Evolutionary conservation across 768 basidiomycete species (phyloP), one percentile per base, ranked within the genome.

Genomic region (Imleria badia): DNA sequence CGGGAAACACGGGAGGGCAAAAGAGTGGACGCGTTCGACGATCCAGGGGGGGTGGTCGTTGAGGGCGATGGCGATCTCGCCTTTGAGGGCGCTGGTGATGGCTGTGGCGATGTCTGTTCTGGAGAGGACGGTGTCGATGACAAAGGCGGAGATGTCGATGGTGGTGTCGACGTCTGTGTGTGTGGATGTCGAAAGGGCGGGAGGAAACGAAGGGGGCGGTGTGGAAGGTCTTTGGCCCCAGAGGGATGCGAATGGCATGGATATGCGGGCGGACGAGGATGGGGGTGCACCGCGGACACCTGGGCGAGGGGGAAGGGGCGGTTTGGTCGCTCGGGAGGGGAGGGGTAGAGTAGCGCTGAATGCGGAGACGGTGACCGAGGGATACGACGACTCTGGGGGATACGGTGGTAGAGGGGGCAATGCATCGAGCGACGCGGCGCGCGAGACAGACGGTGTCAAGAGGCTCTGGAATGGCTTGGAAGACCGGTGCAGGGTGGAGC

Each of bases 211-310:
- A 29, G 68, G 69, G 10, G 63, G 73, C 19, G 67, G 58, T 22
- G 65, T 71, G 38, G 69, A 59, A 6, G 75, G 54, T 45, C 71
- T 62, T 35, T 72, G 66, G 6, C 84, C 88, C 61, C 91, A 92
- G n/a, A 94, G 77, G 2, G 87, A 86, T 0, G 89, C 86, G 60
- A 94, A 94, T 0, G 91, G 86, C 61, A 87, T 88, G 26, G 80
- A 69, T 12, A 91, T 76, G 1, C 89, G 78, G 0, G 83, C 76
- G 1, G 70, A 52, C 3, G 68, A 55, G 0, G 75, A 45, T 20
- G 65, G 5, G 19, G 58, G 41, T 14, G 61, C 23, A 1, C 62
- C 36, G 10, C 65, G 59, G 3, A 45, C n/a, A 15, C 61, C 53
- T n/a, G 67, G 64, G 11, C 73, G 76, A 40, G 72, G 76, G 12